Base-by-base conservation (phyloP, 2,329 filamentous ascomycete species). In the Mycosphaerelloides madeirae region DNA sequence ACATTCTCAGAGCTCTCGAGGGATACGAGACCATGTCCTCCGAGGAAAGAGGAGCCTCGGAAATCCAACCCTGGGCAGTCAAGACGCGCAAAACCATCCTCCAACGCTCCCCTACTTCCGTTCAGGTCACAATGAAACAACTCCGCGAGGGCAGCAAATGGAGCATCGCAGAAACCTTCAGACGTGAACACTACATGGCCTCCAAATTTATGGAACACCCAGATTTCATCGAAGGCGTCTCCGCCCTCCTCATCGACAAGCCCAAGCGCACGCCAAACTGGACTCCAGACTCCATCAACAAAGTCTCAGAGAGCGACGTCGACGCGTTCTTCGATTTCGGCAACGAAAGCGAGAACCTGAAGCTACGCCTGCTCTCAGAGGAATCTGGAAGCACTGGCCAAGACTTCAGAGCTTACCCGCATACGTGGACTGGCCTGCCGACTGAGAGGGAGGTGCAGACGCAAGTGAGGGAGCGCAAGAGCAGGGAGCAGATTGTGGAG, bases 141-240 rank as follows among this genome's bases (percentile, higher is more conserved):
- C 85, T 97, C 80, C 84, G 82, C 54, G 68, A 85, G 38, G 88
- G 87, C 48, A 70, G 72, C 55, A 63, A 73, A 28, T 97, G 93
- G 93, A 76, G 77, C 52, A 95, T 98, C 58, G 72, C 78, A 13
- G 79, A 95, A 68, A 83, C 91, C 1, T 98, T 97, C 75, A 75
- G 83, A 62, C 81, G 81, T 52, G 93, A 98, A 72, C 79, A 93
- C 68, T 77, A 84, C 61, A 88, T 98, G 48, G 89, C 91, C 2
- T 73, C 77, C 46, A 79, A 81, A 52, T 97, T 98, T 73, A 97
- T 98, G 91, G 76, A 77, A 44, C 84, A 93, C 65, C 85, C 80
- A 3, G 93, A 98, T 68, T 98, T 98, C 62, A 82, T 82, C 33
- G 87, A 95, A 69, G 93, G 93, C 42, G 91, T 98, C n/a, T 80